Percentiles rank a stretch among this genome's conserved stretches.
Evolutionary conservation across 2,329 filamentous ascomycete genomes (phyloP).

Genomic region (Botrytis pseudocinerea): DNA sequence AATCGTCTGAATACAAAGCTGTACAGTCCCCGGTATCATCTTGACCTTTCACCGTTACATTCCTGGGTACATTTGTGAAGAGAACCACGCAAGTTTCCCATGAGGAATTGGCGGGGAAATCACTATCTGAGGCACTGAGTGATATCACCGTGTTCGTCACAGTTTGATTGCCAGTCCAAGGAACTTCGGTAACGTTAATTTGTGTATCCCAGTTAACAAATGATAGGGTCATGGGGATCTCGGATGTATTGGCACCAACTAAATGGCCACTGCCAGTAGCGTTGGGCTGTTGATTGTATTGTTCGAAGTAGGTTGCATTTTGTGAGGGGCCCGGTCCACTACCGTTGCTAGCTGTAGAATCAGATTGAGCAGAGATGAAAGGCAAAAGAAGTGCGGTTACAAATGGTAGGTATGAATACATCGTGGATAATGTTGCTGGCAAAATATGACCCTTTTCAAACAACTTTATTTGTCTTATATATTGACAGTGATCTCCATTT

Average conservation of each 20-base stretch:
- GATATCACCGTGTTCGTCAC: constrained; percentile 17
- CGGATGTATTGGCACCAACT: background rate
- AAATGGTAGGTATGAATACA: background rate
- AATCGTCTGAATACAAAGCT: background rate
- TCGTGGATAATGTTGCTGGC: background rate
- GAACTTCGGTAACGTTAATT: constrained; percentile 17
- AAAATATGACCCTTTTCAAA: background rate
- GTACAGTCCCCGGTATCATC: constrained; percentile 14
- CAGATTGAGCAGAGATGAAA: background rate
- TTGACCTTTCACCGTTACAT: constrained; percentile 10
- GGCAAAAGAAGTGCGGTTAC: background rate
- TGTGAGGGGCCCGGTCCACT: background rate
- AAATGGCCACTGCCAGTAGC: background rate
- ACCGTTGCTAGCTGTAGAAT: background rate
- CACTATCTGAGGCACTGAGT: background rate
- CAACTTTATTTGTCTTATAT: background rate
- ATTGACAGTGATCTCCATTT: background rate
- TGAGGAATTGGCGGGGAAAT: background rate
- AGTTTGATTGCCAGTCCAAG: background rate
- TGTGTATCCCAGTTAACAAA: background rate
- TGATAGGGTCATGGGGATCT: background rate
- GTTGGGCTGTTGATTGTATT: constrained; percentile 9
- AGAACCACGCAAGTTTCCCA: constrained; percentile 17
- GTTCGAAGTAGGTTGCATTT: constrained; percentile 6
- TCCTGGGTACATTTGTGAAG: background rate